Conservation (phyloP, 2,329 filamentous ascomycete species). For the Ambrosiella beaveri region DNA sequence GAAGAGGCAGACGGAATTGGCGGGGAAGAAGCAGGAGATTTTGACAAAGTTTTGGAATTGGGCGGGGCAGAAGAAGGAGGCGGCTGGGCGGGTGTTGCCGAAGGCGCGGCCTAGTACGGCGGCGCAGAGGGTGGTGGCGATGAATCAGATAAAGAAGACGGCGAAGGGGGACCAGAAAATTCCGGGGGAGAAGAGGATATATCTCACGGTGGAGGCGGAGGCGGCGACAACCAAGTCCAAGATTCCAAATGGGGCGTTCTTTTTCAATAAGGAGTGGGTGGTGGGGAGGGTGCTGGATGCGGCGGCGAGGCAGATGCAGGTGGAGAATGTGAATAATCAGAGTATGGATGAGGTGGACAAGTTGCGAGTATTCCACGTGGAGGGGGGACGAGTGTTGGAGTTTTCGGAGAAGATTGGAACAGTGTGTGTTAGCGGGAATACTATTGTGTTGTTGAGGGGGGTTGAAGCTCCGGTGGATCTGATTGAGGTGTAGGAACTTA, state of each 20-base stretch:
- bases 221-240: slow-evolving; percentile 72
- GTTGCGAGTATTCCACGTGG: slow-evolving; percentile 80
- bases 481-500: slow-evolving; percentile 25
- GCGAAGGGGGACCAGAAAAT: slow-evolving; percentile 84
- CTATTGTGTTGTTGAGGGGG: slow-evolving; percentile 71
- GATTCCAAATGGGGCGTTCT: slow-evolving; percentile 65
- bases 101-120: slow-evolving; percentile 46
- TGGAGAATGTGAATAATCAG: slow-evolving; percentile 71
- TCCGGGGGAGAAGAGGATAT: slow-evolving; percentile 67
- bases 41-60: slow-evolving; percentile 64
- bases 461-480: slow-evolving; percentile 64
- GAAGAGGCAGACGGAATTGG: slow-evolving; percentile 42
- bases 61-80: slow-evolving; percentile 56
- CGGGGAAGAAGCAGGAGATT: slow-evolving; percentile 42
- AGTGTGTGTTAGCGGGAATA: slow-evolving; percentile 64
- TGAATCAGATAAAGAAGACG: slow-evolving; percentile 65
- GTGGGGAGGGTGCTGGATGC: slow-evolving; percentile 67
- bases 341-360: slow-evolving; percentile 59
- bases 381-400: slow-evolving; percentile 70
- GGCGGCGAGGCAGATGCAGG: slow-evolving; percentile 58
- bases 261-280: slow-evolving; percentile 73
- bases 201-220: slow-evolving; percentile 78
- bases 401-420: slow-evolving; percentile 74
- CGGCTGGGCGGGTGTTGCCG: slow-evolving; percentile 39
- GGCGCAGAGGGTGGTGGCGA: slow-evolving; percentile 46